Conservation (phyloP, 176 grass and related monocot genomes). For the Oryza australiensis region DNA sequence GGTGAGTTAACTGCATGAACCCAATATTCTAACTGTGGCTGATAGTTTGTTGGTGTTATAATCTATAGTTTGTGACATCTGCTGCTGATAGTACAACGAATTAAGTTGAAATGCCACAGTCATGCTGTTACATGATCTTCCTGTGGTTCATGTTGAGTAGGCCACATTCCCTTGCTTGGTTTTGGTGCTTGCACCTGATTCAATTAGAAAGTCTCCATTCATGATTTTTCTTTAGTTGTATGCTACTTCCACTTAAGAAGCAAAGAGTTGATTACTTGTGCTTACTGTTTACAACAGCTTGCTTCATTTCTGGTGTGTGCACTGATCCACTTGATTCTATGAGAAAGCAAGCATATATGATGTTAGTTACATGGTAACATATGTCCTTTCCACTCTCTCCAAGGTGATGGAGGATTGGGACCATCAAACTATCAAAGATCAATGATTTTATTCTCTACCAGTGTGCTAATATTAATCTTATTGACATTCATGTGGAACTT, state of each 20-base stretch:
- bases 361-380: neutral
- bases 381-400: neutral
- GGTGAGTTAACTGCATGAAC: conserved; percentile 52
- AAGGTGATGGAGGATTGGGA: neutral
- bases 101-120: neutral
- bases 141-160: neutral
- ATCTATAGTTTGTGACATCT: conserved; percentile 17
- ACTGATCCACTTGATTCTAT: neutral
- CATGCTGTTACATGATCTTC: neutral
- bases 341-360: neutral
- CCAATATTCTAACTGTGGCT: conserved; percentile 2
- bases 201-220: conserved; percentile 2
- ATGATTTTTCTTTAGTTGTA: neutral
- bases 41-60: conserved; percentile 7
- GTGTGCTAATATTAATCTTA: conserved; percentile 1
- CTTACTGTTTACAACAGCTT: neutral
- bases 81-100: neutral
- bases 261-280: neutral
- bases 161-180: neutral
- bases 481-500: neutral
- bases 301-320: neutral
- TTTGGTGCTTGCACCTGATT: neutral
- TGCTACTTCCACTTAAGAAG: neutral
- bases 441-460: neutral
- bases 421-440: neutral